These are phyloP conservation scores for Parasitella parasitica DNA, from an alignment of 371 early-diverging fungal genomes.

Conservation along the genomic window DNA sequence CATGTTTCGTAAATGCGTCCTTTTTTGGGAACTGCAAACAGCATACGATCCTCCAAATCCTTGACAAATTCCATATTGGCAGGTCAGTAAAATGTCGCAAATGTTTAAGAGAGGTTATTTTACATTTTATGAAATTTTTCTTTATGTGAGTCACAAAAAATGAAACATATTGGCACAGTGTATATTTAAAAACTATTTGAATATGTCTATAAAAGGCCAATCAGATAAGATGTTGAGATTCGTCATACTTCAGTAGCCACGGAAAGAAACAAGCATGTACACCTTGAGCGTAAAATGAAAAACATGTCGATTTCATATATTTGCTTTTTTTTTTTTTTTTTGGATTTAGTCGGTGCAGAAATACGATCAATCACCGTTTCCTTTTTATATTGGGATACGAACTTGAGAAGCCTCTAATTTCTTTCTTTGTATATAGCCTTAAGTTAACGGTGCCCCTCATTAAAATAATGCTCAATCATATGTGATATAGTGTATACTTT, in stretches of 20 bases:
- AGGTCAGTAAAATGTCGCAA: not conserved
- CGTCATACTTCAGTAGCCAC: not conserved
- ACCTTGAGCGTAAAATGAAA: too few relatives aligned
- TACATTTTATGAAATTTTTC: not conserved
- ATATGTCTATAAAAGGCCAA: not conserved
- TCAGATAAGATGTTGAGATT: slow-evolving; percentile 24
- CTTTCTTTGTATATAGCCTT: too few relatives aligned
- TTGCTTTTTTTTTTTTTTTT: too few relatives aligned
- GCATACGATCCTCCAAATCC: slow-evolving; percentile 73
- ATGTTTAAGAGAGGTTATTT: not conserved
- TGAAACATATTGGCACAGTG: not conserved
- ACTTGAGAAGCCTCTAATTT: too few relatives aligned
- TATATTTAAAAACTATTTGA: not conserved
- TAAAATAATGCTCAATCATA: too few relatives aligned
- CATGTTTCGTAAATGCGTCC: slow-evolving; percentile 92
- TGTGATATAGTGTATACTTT: too few relatives aligned
- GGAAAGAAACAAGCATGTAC: too few relatives aligned
- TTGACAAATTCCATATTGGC: slow-evolving; percentile 10
- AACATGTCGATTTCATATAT: too few relatives aligned
- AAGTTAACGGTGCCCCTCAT: too few relatives aligned
- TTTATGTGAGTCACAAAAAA: not conserved
- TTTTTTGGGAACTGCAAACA: slow-evolving; percentile 97
- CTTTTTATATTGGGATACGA: too few relatives aligned
- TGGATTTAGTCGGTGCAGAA: too few relatives aligned
- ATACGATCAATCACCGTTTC: too few relatives aligned